Percentiles rank a stretch among this genome's conserved stretches.
Conservation (phyloP, 192 early-diverging fungal genomes). For the Umbelopsis vinacea region DNA sequence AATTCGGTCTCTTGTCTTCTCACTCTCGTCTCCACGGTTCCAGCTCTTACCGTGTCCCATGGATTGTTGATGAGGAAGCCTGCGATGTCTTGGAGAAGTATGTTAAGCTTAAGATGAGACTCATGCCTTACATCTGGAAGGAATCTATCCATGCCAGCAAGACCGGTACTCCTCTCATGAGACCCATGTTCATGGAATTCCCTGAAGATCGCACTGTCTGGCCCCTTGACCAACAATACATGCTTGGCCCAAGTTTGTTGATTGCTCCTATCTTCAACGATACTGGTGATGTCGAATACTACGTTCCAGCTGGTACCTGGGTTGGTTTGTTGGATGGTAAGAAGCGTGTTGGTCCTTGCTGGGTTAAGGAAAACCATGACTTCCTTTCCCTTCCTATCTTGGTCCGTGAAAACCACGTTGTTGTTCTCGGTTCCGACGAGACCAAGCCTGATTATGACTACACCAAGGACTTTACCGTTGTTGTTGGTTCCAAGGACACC, state of each 20-base stretch:
- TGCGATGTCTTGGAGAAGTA: constrained; percentile 3
- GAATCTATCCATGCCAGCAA: constrained; percentile 48
- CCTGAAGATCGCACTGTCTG: constrained; percentile 59
- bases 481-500: constrained; percentile 3
- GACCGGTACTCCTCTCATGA: constrained; percentile 81
- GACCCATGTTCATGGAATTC: constrained; percentile 91
- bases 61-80: constrained; percentile 18
- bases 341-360: constrained; percentile 13
- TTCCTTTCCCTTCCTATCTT: constrained; percentile 5
- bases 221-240: constrained; percentile 15
- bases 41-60: constrained; percentile 21
- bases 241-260: constrained; percentile 18
- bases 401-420: constrained; percentile 13
- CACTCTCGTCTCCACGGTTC: constrained; percentile 21
- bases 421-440: constrained; percentile 12
- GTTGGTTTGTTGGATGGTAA: constrained; percentile 20
- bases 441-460: constrained; percentile 17
- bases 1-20: constrained; percentile 21
- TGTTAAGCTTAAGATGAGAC: constrained; percentile 10
- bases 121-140: constrained; percentile 19
- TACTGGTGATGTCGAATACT: constrained; percentile 20
- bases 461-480: constrained; percentile 4
- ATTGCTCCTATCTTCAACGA: constrained; percentile 22
- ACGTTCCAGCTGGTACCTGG: constrained; percentile 8
- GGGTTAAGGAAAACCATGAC: constrained; percentile 15